These are phyloP conservation scores for Aurantiochytrium sp. DNA, from an alignment of 108 stramenopile species.

Conservation along the genomic window DNA sequence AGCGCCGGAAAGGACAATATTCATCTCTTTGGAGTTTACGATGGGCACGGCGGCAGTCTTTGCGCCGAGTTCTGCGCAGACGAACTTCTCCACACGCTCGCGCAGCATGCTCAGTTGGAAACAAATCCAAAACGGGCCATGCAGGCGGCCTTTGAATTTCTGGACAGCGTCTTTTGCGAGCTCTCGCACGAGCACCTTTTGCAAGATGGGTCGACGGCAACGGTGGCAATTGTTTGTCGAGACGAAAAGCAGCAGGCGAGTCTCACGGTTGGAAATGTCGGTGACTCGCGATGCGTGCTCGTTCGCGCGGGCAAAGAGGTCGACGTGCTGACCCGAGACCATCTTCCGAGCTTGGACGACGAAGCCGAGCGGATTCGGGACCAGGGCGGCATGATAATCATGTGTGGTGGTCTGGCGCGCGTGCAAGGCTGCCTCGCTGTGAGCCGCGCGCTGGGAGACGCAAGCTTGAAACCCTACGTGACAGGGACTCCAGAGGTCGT, in stretches of 20 bases:
- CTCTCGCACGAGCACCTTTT: neutral
- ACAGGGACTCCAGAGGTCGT: neutral
- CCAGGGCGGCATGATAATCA: neutral
- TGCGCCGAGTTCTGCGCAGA: neutral
- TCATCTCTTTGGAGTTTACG: neutral
- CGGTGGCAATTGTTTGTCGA: neutral
- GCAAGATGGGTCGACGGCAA: constrained; percentile 15
- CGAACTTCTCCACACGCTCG: neutral
- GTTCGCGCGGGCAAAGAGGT: neutral
- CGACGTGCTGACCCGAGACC: neutral
- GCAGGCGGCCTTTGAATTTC: neutral
- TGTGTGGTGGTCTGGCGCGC: neutral
- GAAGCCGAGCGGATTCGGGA: neutral
- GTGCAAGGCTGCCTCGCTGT: neutral
- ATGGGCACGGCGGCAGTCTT: neutral
- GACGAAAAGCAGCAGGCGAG: neutral
- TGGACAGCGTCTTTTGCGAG: constrained; percentile 10
- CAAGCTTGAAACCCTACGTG: neutral
- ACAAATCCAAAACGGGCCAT: neutral
- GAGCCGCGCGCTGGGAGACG: neutral
- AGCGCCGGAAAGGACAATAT: neutral
- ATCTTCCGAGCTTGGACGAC: neutral
- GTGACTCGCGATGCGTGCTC: neutral
- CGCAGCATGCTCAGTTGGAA: neutral
- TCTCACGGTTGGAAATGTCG: neutral